Evolutionary conservation across 495 filamentous ascomycete species (phyloP), one percentile per base, ranked within the genome.

Genomic region (Aspergillus ostianus): DNA sequence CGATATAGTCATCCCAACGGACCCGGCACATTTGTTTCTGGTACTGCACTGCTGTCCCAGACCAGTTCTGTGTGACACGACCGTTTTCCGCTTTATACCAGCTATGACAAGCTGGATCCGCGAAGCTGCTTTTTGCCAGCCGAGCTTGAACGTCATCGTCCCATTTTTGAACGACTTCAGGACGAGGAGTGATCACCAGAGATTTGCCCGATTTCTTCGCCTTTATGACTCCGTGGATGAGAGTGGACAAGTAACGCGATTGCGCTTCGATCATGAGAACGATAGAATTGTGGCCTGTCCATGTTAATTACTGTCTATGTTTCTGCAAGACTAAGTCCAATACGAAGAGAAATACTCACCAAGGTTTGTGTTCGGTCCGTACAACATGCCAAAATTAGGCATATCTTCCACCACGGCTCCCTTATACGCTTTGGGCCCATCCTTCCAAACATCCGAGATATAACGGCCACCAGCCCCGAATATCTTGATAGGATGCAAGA

Each of bases 221-320:
- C 13, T 59, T 66, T 3, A 80, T 64, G 2, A 84, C 67, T 46
- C 67, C 66, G 8, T 55, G 53, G 32, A 84, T 70, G 45, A 85
- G 60, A 0, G 69, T 67, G 57, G 77, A 80, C 58, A 85, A 68
- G 60, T 84, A 86, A 3, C 74, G 68, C 7, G 74, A 75, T 61
- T 86, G 82, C 0, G 81, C 77, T 63, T 87, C 84, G 58, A 85
- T 85, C 82, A 84, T 85, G 29, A 85, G 70, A 41, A 85, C 80
- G 51, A 86, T 82, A 51, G 74, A 78, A 52, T 80, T 84, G 60
- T 84, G 81, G 0, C 73, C 75, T 74, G 27, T 56, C 23, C 4
- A 49, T 0, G 15, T 52, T 18, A 57, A 46, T 56, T 48, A 32
- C 7, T 2, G 27, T 15, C 20, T 10, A 13, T 2, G 4, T 12